phyloP scores from a whole-genome alignment of 352 stramenopile genomes.

The Lagenidium giganteum region DNA sequence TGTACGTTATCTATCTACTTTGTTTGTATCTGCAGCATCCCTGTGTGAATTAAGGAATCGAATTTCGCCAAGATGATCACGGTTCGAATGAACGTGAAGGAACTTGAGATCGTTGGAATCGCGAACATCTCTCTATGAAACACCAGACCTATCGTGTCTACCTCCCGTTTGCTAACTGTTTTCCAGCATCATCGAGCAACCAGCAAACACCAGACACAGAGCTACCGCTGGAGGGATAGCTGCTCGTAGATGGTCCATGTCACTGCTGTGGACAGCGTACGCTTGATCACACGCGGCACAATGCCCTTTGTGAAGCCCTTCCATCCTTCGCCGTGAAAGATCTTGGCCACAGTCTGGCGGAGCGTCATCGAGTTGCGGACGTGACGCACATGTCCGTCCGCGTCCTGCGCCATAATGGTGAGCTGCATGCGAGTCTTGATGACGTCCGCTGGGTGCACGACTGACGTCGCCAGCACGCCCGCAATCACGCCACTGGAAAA shows the following conservation, averaged over 20 bases:
- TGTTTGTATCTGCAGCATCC: too few species aligned
- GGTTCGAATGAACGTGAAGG: too few species aligned
- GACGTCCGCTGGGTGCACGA: conserved; percentile 85
- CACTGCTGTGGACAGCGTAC: conserved; percentile 97
- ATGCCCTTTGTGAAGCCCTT: conserved; percentile 94
- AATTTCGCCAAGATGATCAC: too few species aligned
- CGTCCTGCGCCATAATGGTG: conserved; percentile 40
- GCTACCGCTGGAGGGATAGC: conserved; percentile 48
- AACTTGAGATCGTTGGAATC: too few species aligned
- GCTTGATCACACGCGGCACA: conserved; percentile 91
- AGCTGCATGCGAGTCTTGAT: conserved; percentile 89
- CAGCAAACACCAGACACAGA: too few species aligned
- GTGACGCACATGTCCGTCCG: conserved; percentile 18
- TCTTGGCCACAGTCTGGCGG: conserved; percentile 70
- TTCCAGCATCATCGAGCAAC: too few species aligned
- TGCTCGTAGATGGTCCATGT: conserved; percentile 99
- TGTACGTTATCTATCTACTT: too few species aligned
- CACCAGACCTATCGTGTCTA: too few species aligned
- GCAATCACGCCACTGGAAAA: conserved; percentile 78
- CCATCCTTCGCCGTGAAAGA: conserved; percentile 89
- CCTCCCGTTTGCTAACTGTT: too few species aligned
- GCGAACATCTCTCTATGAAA: too few species aligned
- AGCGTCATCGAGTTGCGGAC: conserved; percentile 58
- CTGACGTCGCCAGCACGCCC: conserved; percentile 66
- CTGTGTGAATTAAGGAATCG: too few species aligned